phyloP scores from a whole-genome alignment of 768 basidiomycete species.

The Xerocomellus dryophilus region DNA sequence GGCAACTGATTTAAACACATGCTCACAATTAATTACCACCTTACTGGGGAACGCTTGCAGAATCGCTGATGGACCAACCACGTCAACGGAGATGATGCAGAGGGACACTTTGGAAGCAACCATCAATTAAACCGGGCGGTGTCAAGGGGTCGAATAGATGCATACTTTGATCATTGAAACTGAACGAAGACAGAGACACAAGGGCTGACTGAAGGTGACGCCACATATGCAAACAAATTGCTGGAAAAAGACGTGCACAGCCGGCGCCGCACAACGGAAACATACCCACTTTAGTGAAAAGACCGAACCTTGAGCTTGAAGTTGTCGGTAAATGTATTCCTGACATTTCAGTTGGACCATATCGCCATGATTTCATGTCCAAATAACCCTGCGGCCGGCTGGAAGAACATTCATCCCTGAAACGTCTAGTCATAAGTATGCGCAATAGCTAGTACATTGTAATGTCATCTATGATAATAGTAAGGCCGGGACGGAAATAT shows the following conservation, averaged over 20 bases:
- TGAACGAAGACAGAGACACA: constrained; percentile 5
- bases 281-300: background rate
- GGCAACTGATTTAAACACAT: background rate
- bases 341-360: background rate
- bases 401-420: constrained; percentile 13
- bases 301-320: constrained; percentile 16
- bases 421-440: constrained; percentile 13
- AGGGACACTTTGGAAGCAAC: constrained; percentile 2
- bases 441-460: constrained; percentile 23
- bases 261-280: constrained; percentile 3
- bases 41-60: background rate
- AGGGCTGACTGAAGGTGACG: constrained; percentile 2
- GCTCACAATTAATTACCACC: background rate
- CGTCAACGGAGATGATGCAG: constrained; percentile 27
- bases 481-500: constrained; percentile 2
- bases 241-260: constrained; percentile 1
- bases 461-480: constrained; percentile 11
- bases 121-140: constrained; percentile 19
- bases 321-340: background rate
- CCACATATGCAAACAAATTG: constrained; percentile 16
- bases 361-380: constrained; percentile 5
- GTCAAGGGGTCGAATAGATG: constrained; percentile 4
- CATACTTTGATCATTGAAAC: constrained; percentile 10
- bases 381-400: background rate
- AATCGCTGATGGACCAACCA: background rate